Evolutionary conservation across 2,329 filamentous ascomycete species (phyloP).

Genomic region (Fusarium ambrosium): DNA sequence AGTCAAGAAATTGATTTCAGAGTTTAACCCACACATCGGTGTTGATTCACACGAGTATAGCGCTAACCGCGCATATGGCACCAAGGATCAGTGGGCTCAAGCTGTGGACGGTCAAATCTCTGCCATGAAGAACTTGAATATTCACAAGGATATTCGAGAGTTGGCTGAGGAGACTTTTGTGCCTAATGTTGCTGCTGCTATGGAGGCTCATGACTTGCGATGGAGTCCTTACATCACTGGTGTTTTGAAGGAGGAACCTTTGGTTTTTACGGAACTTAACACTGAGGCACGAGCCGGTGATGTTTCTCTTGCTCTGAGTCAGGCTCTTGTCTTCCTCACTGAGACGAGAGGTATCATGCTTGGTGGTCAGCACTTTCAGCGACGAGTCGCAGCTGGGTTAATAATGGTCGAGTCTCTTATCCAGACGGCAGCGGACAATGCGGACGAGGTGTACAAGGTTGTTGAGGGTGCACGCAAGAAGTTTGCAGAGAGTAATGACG

Average conservation of each 20-base stretch:
- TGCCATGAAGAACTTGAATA: conserved; percentile 48
- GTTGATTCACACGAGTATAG: conserved; percentile 47
- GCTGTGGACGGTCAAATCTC: conserved; percentile 46
- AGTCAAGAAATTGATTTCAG: conserved; percentile 43
- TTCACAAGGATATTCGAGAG: conserved; percentile 46
- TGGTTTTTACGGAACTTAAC: conserved; percentile 46
- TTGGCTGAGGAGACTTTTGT: conserved; percentile 40
- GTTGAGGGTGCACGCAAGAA: conserved; percentile 43
- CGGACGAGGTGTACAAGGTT: conserved; percentile 30
- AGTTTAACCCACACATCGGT: conserved; percentile 44
- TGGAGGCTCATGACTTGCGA: conserved; percentile 41
- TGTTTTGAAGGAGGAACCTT: conserved; percentile 16
- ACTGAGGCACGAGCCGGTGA: conserved; percentile 44
- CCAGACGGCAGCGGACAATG: conserved; percentile 44
- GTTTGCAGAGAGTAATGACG: conserved; percentile 39
- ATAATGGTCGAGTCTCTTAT: conserved; percentile 44
- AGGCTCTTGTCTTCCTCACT: conserved; percentile 45
- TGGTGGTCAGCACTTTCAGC: conserved; percentile 51
- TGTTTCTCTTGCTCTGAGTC: conserved; percentile 44
- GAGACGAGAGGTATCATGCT: conserved; percentile 49
- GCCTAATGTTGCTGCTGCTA: conserved; percentile 35
- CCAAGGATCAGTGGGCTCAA: conserved; percentile 40
- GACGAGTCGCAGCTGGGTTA: conserved; percentile 47
- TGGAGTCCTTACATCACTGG: conserved; percentile 48
- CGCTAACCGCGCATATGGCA: conserved; percentile 43